Evolutionary conservation across 2,329 filamentous ascomycete genomes (phyloP).

Genomic region (Pestalotiopsis sp.): DNA sequence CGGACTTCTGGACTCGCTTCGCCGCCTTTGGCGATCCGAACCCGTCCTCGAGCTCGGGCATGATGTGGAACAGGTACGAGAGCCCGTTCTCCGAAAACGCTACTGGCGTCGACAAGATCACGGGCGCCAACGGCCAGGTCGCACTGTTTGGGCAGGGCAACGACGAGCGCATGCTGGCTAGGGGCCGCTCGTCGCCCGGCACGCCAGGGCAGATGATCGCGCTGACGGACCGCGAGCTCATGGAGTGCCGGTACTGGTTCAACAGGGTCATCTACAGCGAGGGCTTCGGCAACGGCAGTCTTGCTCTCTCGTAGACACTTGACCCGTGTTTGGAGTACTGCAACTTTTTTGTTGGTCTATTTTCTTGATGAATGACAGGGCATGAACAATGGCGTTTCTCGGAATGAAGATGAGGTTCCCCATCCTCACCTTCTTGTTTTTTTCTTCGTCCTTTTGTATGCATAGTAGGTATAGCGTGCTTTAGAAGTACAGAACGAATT

Average conservation of each 20-base stretch:
- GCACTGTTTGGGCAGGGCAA: constrained; percentile 64
- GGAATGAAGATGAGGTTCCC: not conserved
- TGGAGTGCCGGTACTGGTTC: constrained; percentile 66
- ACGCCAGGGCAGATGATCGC: constrained; percentile 43
- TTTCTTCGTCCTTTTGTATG: no score
- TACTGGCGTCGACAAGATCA: constrained; percentile 9
- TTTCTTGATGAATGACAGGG: not conserved
- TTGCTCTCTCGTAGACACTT: not conserved
- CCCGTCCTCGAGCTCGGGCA: constrained; percentile 20
- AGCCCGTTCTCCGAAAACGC: constrained; percentile 36
- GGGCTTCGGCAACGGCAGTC: constrained; percentile 37
- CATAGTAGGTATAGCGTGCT: no score
- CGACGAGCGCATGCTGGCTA: constrained; percentile 47
- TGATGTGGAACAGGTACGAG: constrained; percentile 45
- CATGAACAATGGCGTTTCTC: not conserved
- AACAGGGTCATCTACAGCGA: constrained; percentile 50
- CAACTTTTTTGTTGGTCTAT: not conserved
- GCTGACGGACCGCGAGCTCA: constrained; percentile 45
- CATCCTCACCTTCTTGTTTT: not conserved
- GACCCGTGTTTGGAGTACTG: not conserved
- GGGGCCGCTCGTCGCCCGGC: constrained; percentile 39
- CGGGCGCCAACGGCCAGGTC: constrained; percentile 35
- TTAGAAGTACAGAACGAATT: no score
- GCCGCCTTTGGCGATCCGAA: constrained; percentile 32
- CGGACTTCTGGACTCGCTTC: constrained; percentile 43